Evolutionary conservation across 495 filamentous ascomycete genomes (phyloP), one percentile per base, ranked within the genome.

Genomic region (Elasticomyces elasticus): DNA sequence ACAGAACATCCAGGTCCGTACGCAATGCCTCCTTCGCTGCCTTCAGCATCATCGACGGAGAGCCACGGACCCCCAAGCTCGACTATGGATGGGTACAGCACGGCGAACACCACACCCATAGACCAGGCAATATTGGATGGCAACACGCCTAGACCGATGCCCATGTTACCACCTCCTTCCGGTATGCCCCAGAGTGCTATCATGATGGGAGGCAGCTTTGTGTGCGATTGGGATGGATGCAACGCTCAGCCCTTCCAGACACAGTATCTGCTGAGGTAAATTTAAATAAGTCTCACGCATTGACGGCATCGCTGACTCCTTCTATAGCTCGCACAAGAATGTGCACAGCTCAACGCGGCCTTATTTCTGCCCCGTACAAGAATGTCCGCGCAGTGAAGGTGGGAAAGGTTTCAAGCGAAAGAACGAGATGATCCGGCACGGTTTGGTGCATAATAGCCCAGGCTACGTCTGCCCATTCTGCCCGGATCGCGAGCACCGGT

Each of bases 401-500:
- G 92, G 92, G 15, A 94, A 87, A 68, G 92, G 94, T 0, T 98
- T 98, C 75, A 98, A 98, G 68, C 81, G 94, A 37, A 97, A 98
- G 69, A 98, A 98, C 61, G 94, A 98, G 71, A 97, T 98, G 94
- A 95, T 97, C 55, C 79, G 92, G 19, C 92, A 98, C 71, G 90
- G 91, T 3, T 76, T 98, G 1, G 92, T 98, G 1, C 92, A 98
- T 63, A 83, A 89, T 53, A 95, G 89, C 7, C 92, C 92, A 11
- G 92, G 94, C 57, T 98, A 98, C 67, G 83, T 96, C 30, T 98
- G 94, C 69, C 92, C 92, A 1, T 97, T 96, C 66, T 98, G 92
- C 67, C 85, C 88, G 1, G 90, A 97, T 67, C 76, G 88, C 58
- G 91, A 97, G 70, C 94, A 97, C 67, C 91, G 87, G 66, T 98